Base-by-base conservation (phyloP, 2,329 filamentous ascomycete genomes). In the Sporothrix schenckii region DNA sequence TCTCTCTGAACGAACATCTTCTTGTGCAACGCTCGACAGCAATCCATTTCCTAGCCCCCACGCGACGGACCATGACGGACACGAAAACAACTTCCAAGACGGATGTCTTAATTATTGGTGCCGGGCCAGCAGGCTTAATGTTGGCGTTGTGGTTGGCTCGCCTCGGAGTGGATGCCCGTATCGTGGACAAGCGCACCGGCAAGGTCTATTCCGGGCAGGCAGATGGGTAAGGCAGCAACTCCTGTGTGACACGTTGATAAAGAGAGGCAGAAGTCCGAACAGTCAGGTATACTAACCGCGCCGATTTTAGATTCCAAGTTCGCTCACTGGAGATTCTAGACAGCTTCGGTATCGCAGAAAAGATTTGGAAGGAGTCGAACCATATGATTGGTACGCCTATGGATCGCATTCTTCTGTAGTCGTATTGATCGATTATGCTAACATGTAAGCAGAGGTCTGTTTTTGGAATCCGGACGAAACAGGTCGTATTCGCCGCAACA, bases 241-340 rank as follows among this genome's bases (percentile, higher is more conserved):
- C 44, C 2, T 49, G 44, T 2, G 11, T 49, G 14, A 49, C 34
- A 34, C 6, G 34, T 34, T 52, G 16, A 39, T 34, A 21, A 4
- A 27, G 9, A 13, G 19, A 34, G 19, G 39, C 9, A 39, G 27
- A 13, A 39, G 1, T 34, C 6, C 10, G 19, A 14, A 44, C 34
- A 44, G 24, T 10, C 10, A 39, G 56, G 21, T 44, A 21, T n/a
- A 61, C 56, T 61, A 24, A 61, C 11, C n/a, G n/a, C 30, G 10
- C 27, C 7, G 11, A 0, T 5, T n/a, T 3, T 47, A 72, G 72
- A 10, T 78, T 80, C 6, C 88, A 91, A 78, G 86, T 85, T 72
- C 87, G 90, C 2, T 91, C 88, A 0, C 81, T 92, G 2, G 89
- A 93, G 77, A 91, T 93, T n/a, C 87, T 92, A 69, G 89, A 93